Evolutionary conservation across 1,284 basidiomycete genomes (phyloP).

Genomic region (Puccinia hordei): DNA sequence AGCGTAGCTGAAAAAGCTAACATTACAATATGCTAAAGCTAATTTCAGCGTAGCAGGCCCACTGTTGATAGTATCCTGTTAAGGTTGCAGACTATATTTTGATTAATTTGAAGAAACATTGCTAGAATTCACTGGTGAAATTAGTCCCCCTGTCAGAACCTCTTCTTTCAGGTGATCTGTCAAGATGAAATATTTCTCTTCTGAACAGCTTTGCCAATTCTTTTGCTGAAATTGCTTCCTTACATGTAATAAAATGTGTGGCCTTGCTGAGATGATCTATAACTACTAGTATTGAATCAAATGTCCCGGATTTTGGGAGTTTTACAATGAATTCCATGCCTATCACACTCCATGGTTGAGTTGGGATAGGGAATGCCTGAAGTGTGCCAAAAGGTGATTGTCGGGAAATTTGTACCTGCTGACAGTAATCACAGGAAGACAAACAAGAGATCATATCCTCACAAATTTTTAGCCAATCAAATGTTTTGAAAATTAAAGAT

Average conservation of each 20-base stretch:
- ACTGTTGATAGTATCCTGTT: conserved; percentile 20
- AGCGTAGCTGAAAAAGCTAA: too few relatives aligned
- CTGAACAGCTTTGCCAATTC: conserved; percentile 20
- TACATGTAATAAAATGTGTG: conserved; percentile 49
- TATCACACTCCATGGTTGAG: conserved; percentile 29
- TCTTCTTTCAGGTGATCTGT: conserved; percentile 4
- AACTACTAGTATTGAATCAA: conserved; percentile 42
- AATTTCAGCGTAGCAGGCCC: too few relatives aligned
- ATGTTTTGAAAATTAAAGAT: background rate
- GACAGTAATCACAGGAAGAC: conserved; percentile 12
- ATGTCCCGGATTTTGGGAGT: background rate
- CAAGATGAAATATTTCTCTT: background rate
- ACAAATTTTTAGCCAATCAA: conserved; percentile 10
- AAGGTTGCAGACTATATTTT: background rate
- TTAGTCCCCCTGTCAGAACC: conserved; percentile 17
- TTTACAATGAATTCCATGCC: conserved; percentile 40
- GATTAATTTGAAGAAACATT: background rate
- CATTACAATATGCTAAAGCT: too few relatives aligned
- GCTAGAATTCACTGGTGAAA: conserved; percentile 4
- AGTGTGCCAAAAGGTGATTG: background rate
- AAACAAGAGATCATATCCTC: background rate
- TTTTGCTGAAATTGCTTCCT: background rate
- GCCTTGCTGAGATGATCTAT: conserved; percentile 45
- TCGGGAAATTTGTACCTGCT: background rate
- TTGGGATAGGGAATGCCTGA: background rate